phyloP scores from a whole-genome alignment of 495 filamentous ascomycete genomes.

The Cenococcum geophilum region DNA sequence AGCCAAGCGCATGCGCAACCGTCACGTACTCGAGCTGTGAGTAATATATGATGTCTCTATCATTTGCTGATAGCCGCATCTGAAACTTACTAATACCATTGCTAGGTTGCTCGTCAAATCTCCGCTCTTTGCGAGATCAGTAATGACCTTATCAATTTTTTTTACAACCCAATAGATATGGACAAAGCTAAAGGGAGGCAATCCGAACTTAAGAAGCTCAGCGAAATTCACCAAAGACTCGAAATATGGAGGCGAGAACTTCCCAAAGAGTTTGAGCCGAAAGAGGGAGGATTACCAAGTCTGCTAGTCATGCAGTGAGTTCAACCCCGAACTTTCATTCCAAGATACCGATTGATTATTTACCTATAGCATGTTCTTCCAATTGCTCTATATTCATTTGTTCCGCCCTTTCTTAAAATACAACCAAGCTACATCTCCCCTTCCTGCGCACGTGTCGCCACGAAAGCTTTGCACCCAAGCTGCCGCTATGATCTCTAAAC shows the following conservation, averaged over 20 bases:
- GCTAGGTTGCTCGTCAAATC: slow-evolving; percentile 59
- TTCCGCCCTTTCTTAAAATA: slow-evolving; percentile 97
- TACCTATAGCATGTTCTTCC: slow-evolving; percentile 80
- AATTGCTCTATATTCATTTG: slow-evolving; percentile 91
- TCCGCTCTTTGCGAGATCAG: slow-evolving; percentile 85
- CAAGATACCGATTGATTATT: slow-evolving; percentile 28
- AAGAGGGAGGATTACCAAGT: slow-evolving; percentile 80
- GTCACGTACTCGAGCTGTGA: slow-evolving; percentile 71
- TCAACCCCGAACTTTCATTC: neutral
- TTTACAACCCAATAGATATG: slow-evolving; percentile 73
- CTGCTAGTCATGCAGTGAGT: slow-evolving; percentile 93
- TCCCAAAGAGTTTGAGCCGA: slow-evolving; percentile 80
- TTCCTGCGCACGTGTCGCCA: slow-evolving; percentile 83
- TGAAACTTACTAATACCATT: neutral
- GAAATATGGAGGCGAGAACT: slow-evolving; percentile 87
- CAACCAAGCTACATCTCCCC: slow-evolving; percentile 66
- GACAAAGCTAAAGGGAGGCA: slow-evolving; percentile 58
- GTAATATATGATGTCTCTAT: neutral
- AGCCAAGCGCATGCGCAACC: slow-evolving; percentile 65
- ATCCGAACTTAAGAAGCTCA: slow-evolving; percentile 87
- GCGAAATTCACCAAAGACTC: slow-evolving; percentile 81
- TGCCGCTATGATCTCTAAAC: slow-evolving; percentile 79
- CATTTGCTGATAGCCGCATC: neutral
- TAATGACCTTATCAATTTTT: slow-evolving; percentile 78
- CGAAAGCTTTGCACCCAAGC: slow-evolving; percentile 86